Evolutionary conservation across 495 filamentous ascomycete species (phyloP).

Genomic region (Trichodelitschia bisporula): DNA sequence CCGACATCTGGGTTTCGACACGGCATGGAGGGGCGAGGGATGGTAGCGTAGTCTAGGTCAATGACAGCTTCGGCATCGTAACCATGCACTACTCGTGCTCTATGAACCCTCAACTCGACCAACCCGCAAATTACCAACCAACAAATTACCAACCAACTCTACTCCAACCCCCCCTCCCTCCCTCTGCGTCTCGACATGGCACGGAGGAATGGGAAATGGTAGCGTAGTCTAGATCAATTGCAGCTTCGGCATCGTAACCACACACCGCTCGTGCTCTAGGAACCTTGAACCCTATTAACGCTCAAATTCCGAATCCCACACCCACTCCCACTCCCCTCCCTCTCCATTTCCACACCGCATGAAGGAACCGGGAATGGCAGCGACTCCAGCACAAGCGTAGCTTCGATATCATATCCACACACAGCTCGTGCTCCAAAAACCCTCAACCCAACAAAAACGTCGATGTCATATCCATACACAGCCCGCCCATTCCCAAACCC

Average conservation of each 20-base stretch:
- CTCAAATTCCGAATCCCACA: no score
- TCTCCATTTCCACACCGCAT: neutral
- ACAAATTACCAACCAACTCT: no score
- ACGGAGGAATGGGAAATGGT: neutral
- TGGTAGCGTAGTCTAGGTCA: neutral
- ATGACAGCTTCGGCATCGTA: neutral
- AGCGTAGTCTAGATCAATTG: neutral
- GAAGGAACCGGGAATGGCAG: neutral
- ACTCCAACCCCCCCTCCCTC: no score
- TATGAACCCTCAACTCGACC: neutral
- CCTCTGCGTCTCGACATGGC: neutral
- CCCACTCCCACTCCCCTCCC: no score
- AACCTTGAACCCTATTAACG: neutral
- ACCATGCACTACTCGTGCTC: neutral
- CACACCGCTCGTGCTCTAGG: neutral
- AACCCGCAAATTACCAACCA: no score
- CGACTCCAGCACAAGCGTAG: neutral
- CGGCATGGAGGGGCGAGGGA: neutral
- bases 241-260: neutral
- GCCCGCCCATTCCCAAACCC: neutral
- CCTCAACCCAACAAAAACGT: neutral
- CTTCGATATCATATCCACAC: neutral
- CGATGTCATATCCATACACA: neutral
- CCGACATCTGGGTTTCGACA: neutral
- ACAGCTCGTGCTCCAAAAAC: neutral